Evolutionary conservation across 2,329 filamentous ascomycete species (phyloP).

Genomic region (Amauroascus verrucosus): DNA sequence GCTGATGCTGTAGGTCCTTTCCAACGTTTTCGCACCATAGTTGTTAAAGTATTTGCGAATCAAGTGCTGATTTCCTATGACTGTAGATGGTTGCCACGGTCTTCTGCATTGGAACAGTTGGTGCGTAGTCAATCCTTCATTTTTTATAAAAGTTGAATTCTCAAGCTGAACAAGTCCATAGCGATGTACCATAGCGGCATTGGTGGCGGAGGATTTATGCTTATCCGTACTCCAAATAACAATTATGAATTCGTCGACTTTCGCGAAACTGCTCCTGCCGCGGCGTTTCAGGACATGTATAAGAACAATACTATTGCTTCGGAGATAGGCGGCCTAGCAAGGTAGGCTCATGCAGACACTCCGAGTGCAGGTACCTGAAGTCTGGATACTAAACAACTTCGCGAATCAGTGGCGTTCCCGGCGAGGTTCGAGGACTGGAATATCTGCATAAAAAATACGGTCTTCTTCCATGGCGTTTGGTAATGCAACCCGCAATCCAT

Average conservation of each 20-base stretch:
- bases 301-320: constrained; percentile 57
- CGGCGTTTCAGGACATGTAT: constrained; percentile 78
- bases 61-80: neutral
- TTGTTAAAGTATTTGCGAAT: neutral
- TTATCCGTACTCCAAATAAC: constrained; percentile 63
- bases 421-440: constrained; percentile 63
- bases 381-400: neutral
- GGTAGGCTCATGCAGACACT: constrained; percentile 26
- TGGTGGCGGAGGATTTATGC: constrained; percentile 82
- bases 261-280: constrained; percentile 73
- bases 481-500: constrained; percentile 63
- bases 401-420: constrained; percentile 42
- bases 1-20: constrained; percentile 51
- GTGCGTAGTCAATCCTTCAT: constrained; percentile 23
- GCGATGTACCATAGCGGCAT: constrained; percentile 70
- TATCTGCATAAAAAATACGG: constrained; percentile 58
- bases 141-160: neutral
- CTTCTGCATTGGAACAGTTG: constrained; percentile 64
- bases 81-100: constrained; percentile 56
- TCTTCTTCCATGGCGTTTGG: constrained; percentile 56
- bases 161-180: constrained; percentile 17
- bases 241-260: constrained; percentile 82
- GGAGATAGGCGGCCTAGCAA: constrained; percentile 60
- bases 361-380: neutral
- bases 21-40: no score